phyloP scores from a whole-genome alignment of 306 rosid genomes.

The Biancaea sappan region DNA sequence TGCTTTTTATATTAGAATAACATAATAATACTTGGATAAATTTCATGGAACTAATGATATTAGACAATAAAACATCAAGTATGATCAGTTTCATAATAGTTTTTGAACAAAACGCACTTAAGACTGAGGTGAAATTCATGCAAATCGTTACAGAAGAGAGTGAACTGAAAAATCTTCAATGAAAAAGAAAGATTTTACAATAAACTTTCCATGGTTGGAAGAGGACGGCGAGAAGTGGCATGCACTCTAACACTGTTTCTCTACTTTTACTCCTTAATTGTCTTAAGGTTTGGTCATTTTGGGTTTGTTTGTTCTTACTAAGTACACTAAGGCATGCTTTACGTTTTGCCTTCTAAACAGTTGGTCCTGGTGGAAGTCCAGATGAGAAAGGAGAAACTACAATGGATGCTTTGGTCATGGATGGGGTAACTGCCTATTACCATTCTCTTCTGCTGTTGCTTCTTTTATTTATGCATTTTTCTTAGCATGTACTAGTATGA shows the following conservation, averaged over 20 bases:
- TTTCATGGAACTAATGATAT: too few relatives aligned
- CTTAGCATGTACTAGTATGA: slow-evolving; percentile 31
- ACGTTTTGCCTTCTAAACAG: slow-evolving; percentile 42
- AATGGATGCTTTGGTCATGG: slow-evolving; percentile 90
- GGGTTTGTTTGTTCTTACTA: slow-evolving; percentile 6
- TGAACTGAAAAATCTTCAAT: not conserved
- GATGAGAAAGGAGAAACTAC: slow-evolving; percentile 97
- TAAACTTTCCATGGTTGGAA: slow-evolving; percentile 25
- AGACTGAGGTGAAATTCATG: not conserved
- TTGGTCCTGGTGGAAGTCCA: slow-evolving; percentile 99
- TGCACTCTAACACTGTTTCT: not conserved
- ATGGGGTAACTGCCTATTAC: slow-evolving; percentile 63
- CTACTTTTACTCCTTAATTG: not conserved
- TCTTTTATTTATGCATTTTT: slow-evolving; percentile 4
- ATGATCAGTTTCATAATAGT: slow-evolving; percentile 8
- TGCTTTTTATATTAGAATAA: slow-evolving; percentile 1
- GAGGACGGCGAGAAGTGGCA: not conserved
- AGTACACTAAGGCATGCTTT: not conserved
- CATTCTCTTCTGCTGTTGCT: slow-evolving; percentile 18
- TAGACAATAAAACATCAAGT: not conserved
- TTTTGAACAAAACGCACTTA: not conserved
- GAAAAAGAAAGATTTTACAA: not conserved
- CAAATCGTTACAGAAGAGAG: too few relatives aligned
- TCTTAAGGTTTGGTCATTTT: slow-evolving; percentile 10
- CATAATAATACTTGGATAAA: not conserved